Evolutionary conservation across 2,329 filamentous ascomycete species (phyloP).

Genomic region (Dactylellina cionopaga): DNA sequence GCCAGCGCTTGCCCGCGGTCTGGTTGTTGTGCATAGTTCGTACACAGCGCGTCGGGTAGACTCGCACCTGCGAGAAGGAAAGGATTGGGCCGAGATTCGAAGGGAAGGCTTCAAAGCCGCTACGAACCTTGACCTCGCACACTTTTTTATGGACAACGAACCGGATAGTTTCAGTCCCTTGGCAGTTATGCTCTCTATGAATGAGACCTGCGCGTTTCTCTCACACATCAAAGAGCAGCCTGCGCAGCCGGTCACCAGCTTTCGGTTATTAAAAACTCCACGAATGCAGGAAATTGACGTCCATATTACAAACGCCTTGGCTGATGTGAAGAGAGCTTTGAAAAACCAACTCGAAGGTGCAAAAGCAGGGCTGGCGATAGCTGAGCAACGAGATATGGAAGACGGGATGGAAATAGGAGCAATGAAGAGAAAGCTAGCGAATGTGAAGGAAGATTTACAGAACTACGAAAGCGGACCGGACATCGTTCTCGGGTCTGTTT

Average conservation of each 20-base stretch:
- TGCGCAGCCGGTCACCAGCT: not conserved
- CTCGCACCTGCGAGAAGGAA: slow-evolving; percentile 9
- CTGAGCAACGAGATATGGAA: slow-evolving; percentile 1
- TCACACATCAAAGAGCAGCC: slow-evolving; percentile 34
- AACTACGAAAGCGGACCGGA: slow-evolving; percentile 12
- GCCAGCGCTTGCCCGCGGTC: slow-evolving; percentile 14
- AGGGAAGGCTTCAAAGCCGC: slow-evolving; percentile 26
- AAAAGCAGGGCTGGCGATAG: not conserved
- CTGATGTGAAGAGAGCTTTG: not conserved
- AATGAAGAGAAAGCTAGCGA: slow-evolving; percentile 4
- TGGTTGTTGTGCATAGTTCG: slow-evolving; percentile 26
- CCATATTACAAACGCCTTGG: slow-evolving; percentile 12
- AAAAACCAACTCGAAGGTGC: slow-evolving; percentile 2
- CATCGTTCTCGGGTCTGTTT: slow-evolving; percentile 16
- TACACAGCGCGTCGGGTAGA: slow-evolving; percentile 15
- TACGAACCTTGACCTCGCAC: slow-evolving; percentile 17
- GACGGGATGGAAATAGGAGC: slow-evolving; percentile 1
- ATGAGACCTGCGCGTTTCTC: slow-evolving; percentile 7
- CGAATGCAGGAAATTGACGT: slow-evolving; percentile 26
- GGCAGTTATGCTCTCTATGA: slow-evolving; percentile 20
- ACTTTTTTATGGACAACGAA: slow-evolving; percentile 42
- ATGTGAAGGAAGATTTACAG: not conserved
- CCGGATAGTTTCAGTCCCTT: slow-evolving; percentile 21
- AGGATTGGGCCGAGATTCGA: slow-evolving; percentile 12
- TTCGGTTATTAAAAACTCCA: slow-evolving; percentile 28